Percentiles rank a stretch among this genome's conserved stretches.
Evolutionary conservation across 805 yeast genomes (phyloP).

Genomic region (Gaillardinia entomophila): DNA sequence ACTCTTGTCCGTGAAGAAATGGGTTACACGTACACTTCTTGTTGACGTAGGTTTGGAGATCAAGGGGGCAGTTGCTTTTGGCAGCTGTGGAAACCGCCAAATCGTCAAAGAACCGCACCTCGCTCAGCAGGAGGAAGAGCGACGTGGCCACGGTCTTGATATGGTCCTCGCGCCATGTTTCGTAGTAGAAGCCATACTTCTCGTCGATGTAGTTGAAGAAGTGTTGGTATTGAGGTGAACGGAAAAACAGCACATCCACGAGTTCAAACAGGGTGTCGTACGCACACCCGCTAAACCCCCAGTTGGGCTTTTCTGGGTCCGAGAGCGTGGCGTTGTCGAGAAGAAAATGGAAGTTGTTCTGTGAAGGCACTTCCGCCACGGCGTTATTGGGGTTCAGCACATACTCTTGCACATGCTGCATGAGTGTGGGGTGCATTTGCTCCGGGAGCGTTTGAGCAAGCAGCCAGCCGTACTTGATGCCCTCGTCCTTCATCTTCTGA

Average conservation of each 20-base stretch:
- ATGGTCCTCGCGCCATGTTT: constrained; percentile 9
- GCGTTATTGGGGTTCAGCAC: constrained; percentile 2
- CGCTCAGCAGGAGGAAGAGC: constrained; percentile 4
- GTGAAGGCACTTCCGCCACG: neutral
- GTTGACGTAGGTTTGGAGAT: constrained; percentile 4
- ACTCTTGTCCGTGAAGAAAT: neutral
- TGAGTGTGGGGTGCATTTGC: constrained; percentile 4
- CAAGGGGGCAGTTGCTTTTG: constrained; percentile 9
- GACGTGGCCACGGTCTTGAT: constrained; percentile 9
- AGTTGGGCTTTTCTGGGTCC: constrained; percentile 1
- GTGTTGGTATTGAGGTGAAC: constrained; percentile 5
- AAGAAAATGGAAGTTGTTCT: constrained; percentile 5
- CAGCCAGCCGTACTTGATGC: neutral
- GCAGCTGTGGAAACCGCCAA: constrained; percentile 4
- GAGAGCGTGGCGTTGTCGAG: constrained; percentile 1
- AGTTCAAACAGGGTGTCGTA: constrained; percentile 8
- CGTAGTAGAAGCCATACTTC: constrained; percentile 5
- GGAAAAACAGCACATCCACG: constrained; percentile 5
- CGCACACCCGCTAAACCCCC: constrained; percentile 8
- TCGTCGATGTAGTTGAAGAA: constrained; percentile 7
- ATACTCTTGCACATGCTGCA: constrained; percentile 4
- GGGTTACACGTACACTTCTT: constrained; percentile 7
- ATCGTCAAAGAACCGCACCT: constrained; percentile 8
- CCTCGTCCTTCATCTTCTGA: neutral
- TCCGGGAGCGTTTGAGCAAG: constrained; percentile 1